Evolutionary conservation across 2,329 filamentous ascomycete species (phyloP).

Genomic region (Sporothrix protearum): DNA sequence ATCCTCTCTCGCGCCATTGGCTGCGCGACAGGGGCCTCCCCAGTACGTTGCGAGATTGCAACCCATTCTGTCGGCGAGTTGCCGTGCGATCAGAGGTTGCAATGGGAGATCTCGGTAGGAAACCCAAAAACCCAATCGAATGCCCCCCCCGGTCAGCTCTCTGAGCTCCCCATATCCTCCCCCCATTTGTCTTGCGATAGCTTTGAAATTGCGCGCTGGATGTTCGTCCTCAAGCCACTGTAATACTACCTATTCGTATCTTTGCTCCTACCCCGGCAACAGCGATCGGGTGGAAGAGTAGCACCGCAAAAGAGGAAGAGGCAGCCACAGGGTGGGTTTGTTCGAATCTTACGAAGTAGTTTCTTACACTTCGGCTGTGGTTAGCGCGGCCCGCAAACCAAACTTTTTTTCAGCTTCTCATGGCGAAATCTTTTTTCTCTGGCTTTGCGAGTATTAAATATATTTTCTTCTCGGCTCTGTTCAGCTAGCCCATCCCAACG

Average conservation of each 20-base stretch:
- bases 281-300: not conserved
- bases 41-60: not conserved
- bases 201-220: not conserved
- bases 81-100: slow-evolving; percentile 9
- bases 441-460: not conserved
- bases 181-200: not conserved
- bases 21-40: slow-evolving; percentile 1
- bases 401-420: not conserved
- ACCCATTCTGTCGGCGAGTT: not conserved
- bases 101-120: slow-evolving; percentile 6
- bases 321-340: slow-evolving; percentile 1
- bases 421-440: not conserved
- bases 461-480: not conserved
- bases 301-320: not conserved
- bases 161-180: not conserved
- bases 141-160: not conserved
- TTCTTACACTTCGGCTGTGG: not conserved
- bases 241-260: no score
- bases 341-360: no score
- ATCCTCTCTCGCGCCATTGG: not conserved
- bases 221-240: not conserved
- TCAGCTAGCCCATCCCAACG: not conserved
- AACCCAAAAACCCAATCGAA: slow-evolving; percentile 16
- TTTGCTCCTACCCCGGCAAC: not conserved
- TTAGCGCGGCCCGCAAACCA: not conserved